Base-by-base conservation (phyloP, 139 green algal species). In the Ettlia oleoabundans region DNA sequence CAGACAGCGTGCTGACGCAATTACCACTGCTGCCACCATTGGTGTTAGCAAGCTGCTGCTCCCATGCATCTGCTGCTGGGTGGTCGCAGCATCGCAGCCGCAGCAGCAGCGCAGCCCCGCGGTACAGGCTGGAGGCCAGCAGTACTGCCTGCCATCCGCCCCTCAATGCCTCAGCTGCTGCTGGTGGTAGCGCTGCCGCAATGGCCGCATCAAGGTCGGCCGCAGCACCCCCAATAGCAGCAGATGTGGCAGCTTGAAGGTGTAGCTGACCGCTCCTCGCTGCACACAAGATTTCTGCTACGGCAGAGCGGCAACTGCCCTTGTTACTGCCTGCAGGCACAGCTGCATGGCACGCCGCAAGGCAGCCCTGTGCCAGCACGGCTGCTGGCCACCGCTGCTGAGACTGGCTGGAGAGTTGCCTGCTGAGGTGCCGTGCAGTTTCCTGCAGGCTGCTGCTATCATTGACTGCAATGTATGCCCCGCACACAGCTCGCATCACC, bases 61-160 rank as follows among this genome's bases (percentile, higher is more conserved):
- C 40, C 24, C 75, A 33, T 24, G 32, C 63, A 2, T 76, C 63
- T 37, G 64, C 77, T 13, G 33, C 77, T 2, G 77, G 64, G 32
- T 52, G 33, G 41, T 71, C 43, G n/a, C 47, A 47, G 78, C 78
- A 83, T 24, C 52, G 78, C 78, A 83, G 51, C 7, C 47, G 65
- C 33, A 83, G 78, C 47, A 77, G 64, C 21, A 42, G 32, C 22
- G 51, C 47, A 15, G 43, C 42, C 51, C 78, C 30, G 38, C 65
- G 24, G 37, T 62, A 83, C 62, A 82, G 77, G 43, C 32, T 64
- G 33, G 38, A 42, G 1, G 65, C 33, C 41, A 62, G 30, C 62
- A 37, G 19, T 0, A 22, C 51, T 10, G 55, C 21, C 47, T 52
- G 72, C 33, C 51, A 47, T 32, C 51, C 22, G 47, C 47, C 47